phyloP scores from a whole-genome alignment of 2,329 filamentous ascomycete genomes.

The Ophiostoma himal-ulmi region DNA sequence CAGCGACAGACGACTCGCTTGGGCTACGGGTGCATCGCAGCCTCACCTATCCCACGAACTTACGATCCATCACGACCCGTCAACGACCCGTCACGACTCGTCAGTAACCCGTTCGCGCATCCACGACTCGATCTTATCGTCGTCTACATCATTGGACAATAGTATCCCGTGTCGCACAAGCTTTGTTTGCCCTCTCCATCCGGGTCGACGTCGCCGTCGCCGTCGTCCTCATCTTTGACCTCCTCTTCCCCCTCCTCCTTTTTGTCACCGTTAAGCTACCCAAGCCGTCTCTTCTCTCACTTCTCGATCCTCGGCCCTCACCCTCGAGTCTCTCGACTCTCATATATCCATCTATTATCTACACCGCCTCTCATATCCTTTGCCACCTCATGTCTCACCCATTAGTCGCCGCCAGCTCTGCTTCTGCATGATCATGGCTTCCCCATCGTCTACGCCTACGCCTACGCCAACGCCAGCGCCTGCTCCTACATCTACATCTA shows the following conservation, averaged over 20 bases:
- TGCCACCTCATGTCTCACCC: not conserved
- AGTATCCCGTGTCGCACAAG: not conserved
- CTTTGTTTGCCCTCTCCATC: not conserved
- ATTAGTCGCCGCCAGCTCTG: constrained; percentile 9
- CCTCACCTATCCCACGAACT: constrained; percentile 4
- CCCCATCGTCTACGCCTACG: not conserved
- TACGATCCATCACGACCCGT: not conserved
- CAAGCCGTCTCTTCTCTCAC: not conserved
- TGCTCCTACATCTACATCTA: not conserved
- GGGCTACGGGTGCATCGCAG: not conserved
- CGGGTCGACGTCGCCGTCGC: not conserved
- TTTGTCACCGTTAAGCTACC: not conserved
- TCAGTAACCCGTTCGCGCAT: not conserved
- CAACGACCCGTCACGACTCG: not conserved
- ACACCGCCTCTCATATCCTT: not conserved
- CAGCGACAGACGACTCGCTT: not conserved
- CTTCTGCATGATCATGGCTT: constrained; percentile 14
- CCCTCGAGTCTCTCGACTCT: not conserved
- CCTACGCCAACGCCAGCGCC: no score
- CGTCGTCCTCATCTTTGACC: not conserved
- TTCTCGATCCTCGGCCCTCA: not conserved
- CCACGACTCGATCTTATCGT: not conserved
- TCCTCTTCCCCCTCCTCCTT: not conserved
- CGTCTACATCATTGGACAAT: constrained; percentile 3
- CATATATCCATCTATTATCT: not conserved